phyloP scores from a whole-genome alignment of 2,329 filamentous ascomycete genomes.

The Cladophialophora exuberans region DNA sequence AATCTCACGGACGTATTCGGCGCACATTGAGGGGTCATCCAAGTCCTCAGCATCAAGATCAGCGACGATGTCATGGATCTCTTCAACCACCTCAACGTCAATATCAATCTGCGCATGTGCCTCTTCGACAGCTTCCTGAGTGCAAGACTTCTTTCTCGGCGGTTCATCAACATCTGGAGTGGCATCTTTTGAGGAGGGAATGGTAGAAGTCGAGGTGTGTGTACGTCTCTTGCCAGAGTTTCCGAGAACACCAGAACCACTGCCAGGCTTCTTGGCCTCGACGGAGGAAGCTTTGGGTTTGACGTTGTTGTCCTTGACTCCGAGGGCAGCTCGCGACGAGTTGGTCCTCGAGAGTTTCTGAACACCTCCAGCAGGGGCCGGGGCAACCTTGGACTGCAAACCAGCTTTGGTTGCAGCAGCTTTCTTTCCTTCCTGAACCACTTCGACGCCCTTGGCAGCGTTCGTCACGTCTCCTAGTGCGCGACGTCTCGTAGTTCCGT shows the following conservation, averaged over 20 bases:
- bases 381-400: conserved; percentile 74
- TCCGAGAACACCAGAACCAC: conserved; percentile 70
- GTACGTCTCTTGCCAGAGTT: conserved; percentile 70
- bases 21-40: conserved; percentile 95
- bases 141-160: conserved; percentile 65
- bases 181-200: conserved; percentile 62
- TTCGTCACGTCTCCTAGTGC: conserved; percentile 94
- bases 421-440: conserved; percentile 75
- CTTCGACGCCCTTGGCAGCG: conserved; percentile 71
- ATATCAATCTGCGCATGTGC: conserved; percentile 33
- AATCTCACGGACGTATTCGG: conserved; percentile 95
- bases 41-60: conserved; percentile 84
- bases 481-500: conserved; percentile 69
- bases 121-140: conserved; percentile 54
- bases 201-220: conserved; percentile 45
- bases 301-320: conserved; percentile 63
- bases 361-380: conserved; percentile 74
- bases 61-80: conserved; percentile 39
- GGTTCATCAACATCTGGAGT: conserved; percentile 61
- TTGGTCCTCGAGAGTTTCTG: conserved; percentile 69
- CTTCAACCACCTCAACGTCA: conserved; percentile 27
- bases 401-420: conserved; percentile 63
- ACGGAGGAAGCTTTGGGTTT: conserved; percentile 61
- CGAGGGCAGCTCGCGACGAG: conserved; percentile 65
- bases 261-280: conserved; percentile 72